Evolutionary conservation across 768 basidiomycete species (phyloP).

Genomic region (Cantharellus anzutake): DNA sequence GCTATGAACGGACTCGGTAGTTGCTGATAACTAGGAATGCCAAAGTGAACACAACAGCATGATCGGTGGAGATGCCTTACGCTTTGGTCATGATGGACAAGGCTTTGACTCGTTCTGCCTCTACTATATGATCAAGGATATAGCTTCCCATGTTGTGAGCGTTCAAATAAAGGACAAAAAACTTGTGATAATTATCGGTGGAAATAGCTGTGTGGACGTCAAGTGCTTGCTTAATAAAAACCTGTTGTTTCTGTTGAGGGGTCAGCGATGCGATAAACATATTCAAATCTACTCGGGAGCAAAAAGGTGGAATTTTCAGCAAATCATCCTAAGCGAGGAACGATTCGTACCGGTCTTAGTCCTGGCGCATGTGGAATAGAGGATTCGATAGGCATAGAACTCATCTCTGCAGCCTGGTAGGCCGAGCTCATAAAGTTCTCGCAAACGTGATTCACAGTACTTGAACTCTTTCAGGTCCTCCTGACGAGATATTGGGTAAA

Average conservation of each 20-base stretch:
- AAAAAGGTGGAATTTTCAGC: neutral
- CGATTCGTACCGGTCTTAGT: conserved; percentile 67
- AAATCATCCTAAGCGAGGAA: neutral
- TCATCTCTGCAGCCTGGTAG: conserved; percentile 87
- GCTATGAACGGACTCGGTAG: conserved; percentile 61
- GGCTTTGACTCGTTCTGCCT: conserved; percentile 72
- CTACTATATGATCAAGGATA: conserved; percentile 98
- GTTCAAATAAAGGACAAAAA: conserved; percentile 66
- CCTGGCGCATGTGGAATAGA: conserved; percentile 85
- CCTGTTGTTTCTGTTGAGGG: conserved; percentile 63
- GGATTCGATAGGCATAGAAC: conserved; percentile 92
- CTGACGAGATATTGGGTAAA: conserved; percentile 23
- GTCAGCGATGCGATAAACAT: conserved; percentile 96
- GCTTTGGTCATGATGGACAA: conserved; percentile 83
- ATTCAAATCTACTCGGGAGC: conserved; percentile 55
- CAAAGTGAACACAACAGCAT: neutral
- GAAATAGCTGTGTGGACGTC: conserved; percentile 74
- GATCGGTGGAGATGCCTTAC: conserved; percentile 31
- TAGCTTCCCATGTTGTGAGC: conserved; percentile 97
- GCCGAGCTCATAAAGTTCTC: conserved; percentile 80
- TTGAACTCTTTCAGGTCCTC: conserved; percentile 98
- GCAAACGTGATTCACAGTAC: conserved; percentile 84
- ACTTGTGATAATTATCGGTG: conserved; percentile 83
- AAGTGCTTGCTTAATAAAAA: conserved; percentile 75
- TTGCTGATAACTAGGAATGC: conserved; percentile 45